Base-by-base conservation (phyloP, 2,329 filamentous ascomycete species). In the Chrysoporthe puriensis region DNA sequence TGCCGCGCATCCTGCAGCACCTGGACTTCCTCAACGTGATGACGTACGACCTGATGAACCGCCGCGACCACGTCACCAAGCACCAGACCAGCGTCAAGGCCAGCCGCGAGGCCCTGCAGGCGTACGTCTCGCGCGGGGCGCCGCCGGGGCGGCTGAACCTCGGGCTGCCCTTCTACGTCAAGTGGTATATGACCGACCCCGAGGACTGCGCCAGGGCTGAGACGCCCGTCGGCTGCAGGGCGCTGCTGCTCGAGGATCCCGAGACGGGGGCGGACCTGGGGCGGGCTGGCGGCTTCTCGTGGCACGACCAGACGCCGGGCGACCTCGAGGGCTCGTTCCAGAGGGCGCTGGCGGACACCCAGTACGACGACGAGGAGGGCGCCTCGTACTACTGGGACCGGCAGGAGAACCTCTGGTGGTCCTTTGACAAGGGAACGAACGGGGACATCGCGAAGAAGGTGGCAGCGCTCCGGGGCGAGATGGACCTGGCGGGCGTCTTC, bases 311-410 rank as follows among this genome's bases (percentile, higher is more conserved):
- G 63, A 79, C 87, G 36, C 83, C 88, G 0, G 71, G 77, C 1
- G 84, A 88, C 0, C 77, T 91, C 26, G 78, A 76, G 1, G 78
- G 75, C 2, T 91, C 88, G 0, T 93, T 91, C 74, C 76, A 79
- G 18, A 82, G 80, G 16, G 90, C 91, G 0, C 74, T 81, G 62
- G 72, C 77, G 0, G 70, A 84, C 11, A 89, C 88, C 0, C 74
- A 75, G 59, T 88, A 87, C 42, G 91, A 93, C 70, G 76, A 83
- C 1, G 71, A 78, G 1, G 77, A 79, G 2, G 91, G 90, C 26
- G 91, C 90, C 0, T 85, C 88, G 74, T 92, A 90, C 75, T 93
- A 87, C 77, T 91, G 86, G 82, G 91, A 94, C 73, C 68, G 75
- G 0, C 70, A 79, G 4, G 81, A 86, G 71, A 78, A 84, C 64